Base-by-base conservation (phyloP, 129 eudicot species). In the Chrysanthemum seticuspe region DNA sequence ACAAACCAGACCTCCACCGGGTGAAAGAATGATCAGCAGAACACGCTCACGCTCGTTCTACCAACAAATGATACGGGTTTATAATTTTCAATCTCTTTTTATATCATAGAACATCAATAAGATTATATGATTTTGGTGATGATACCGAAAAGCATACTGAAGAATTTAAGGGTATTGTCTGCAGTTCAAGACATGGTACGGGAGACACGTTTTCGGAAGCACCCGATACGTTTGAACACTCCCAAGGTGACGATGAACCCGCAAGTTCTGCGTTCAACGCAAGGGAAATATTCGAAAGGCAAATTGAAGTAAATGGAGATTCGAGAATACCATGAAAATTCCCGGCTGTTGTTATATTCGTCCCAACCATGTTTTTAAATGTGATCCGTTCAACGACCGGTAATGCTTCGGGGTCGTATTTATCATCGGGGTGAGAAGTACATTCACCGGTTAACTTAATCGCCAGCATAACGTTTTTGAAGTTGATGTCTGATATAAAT, bases 141-240 rank as follows among this genome's bases (percentile, higher is more conserved):
- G 68, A 62, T 25, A 78, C 77, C 19, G 74, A 50, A 45, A 66
- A 77, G 73, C 95, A 78, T 48, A 67, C 74, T 3, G 89, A 53
- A 74, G 81, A 72, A 76, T 40, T 55, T 2, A 64, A 74, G 5
- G 74, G 72, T 16, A 71, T 67, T 66, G 59, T 75, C 76, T 84
- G 79, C 68, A 93, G 95, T 51, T 86, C 95, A 1, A 83, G 86
- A 67, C 98, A 93, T 0, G 98, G 98, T 64, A 82, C 80, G 1
- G 98, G 98, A 6, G 70, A 65, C 54, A 93, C 96, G 16, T 82
- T 62, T 60, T 71, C 21, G 1, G 98, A 89, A 16, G 69, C 79
- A 2, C 98, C 98, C 10, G 77, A 82, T n/a, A 93, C 89, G 47
- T 89, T 52, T 1, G 92, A 80, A 68, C 98, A 93, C 29, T 48